Conservation (phyloP, 371 early-diverging fungal genomes). For the Capniomyces stellatus region DNA sequence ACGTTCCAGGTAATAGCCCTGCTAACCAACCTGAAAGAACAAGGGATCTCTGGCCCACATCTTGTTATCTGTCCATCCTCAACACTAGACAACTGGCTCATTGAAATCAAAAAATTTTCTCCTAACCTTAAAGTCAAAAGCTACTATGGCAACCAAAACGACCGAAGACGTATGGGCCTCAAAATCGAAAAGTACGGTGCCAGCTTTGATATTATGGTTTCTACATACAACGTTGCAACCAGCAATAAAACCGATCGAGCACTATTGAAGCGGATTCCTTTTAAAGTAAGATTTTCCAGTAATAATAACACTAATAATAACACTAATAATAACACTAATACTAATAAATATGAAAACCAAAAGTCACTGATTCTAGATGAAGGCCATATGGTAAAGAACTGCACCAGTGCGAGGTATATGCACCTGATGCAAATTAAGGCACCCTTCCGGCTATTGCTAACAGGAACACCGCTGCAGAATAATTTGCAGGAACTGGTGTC, state of each 20-base stretch:
- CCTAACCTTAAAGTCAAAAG: constrained; percentile 41
- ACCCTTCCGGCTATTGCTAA: constrained; percentile 49
- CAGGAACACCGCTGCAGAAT: constrained; percentile 78
- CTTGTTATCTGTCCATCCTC: constrained; percentile 78
- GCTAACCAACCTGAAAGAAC: constrained; percentile 41
- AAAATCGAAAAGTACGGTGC: constrained; percentile 17
- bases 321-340: too few relatives aligned
- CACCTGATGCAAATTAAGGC: constrained; percentile 47
- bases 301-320: not conserved
- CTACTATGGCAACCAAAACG: constrained; percentile 54
- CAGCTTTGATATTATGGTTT: constrained; percentile 33
- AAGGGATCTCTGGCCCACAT: constrained; percentile 45
- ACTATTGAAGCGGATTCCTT: constrained; percentile 33
- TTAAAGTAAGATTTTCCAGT: constrained; percentile 13
- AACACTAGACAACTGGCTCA: constrained; percentile 77
- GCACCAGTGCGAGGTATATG: constrained; percentile 60
- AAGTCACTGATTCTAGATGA: constrained; percentile 77
- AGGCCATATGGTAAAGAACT: constrained; percentile 86
- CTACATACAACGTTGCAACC: constrained; percentile 61
- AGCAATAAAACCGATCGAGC: constrained; percentile 49
- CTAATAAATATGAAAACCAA: too few relatives aligned
- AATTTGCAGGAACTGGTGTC: constrained; percentile 64
- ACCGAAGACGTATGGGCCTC: constrained; percentile 30
- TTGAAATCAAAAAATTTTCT: constrained; percentile 61
- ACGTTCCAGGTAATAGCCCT: constrained; percentile 89